A percentile compares a stretch with the other conserved stretches of the same genome.
phyloP scores from a whole-genome alignment of 2,329 filamentous ascomycete species.

The Trichoderma koningiopsis region DNA sequence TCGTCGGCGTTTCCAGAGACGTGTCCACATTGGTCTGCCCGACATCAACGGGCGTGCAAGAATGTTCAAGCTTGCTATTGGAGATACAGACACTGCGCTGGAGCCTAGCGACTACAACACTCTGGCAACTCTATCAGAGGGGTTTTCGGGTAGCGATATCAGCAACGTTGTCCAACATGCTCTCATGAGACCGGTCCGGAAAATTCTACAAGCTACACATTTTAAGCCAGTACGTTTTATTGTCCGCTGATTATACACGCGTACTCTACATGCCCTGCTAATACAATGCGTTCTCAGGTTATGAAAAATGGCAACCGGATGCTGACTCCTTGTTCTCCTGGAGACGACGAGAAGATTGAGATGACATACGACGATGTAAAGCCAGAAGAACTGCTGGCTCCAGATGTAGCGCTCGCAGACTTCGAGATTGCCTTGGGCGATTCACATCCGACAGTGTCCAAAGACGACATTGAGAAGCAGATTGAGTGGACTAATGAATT shows the following conservation, averaged over 20 bases:
- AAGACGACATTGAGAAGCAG: conserved; percentile 80
- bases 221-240: conserved; percentile 76
- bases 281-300: conserved; percentile 54
- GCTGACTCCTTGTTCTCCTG: conserved; percentile 90
- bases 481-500: conserved; percentile 96
- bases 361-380: conserved; percentile 93
- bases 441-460: conserved; percentile 85
- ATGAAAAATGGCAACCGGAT: conserved; percentile 67
- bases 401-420: conserved; percentile 83
- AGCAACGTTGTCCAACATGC: conserved; percentile 93
- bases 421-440: conserved; percentile 90
- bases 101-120: conserved; percentile 75
- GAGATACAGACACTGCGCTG: conserved; percentile 85
- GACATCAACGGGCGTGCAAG: conserved; percentile 83
- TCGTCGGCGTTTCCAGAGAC: conserved; percentile 88
- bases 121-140: conserved; percentile 80
- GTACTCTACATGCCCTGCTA: not conserved
- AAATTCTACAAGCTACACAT: conserved; percentile 96
- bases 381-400: conserved; percentile 81
- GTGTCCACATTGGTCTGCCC: conserved; percentile 93
- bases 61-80: conserved; percentile 96
- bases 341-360: conserved; percentile 80
- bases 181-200: conserved; percentile 94
- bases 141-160: conserved; percentile 96
- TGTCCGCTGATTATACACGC: conserved; percentile 10